Conservation (phyloP, 225 moss, liverwort and hornwort genomes). For the Anthoceros angustus region DNA sequence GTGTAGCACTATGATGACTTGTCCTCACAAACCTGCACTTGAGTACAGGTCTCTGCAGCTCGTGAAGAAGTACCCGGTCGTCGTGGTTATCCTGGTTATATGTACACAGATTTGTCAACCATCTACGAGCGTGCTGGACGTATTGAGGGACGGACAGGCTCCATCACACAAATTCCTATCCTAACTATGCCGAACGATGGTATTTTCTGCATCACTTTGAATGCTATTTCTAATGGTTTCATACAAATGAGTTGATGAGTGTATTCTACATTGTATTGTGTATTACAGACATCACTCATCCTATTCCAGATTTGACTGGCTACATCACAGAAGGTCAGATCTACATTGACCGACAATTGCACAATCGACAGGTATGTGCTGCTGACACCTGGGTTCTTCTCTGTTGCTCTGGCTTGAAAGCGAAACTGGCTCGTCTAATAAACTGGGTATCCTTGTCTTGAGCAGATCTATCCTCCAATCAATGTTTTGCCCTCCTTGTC, state of each 20-base stretch:
- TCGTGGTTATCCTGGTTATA: slow-evolving; percentile 95
- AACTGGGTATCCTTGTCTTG: not conserved
- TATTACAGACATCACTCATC: slow-evolving; percentile 78
- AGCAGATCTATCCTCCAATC: slow-evolving; percentile 88
- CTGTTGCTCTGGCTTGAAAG: not conserved
- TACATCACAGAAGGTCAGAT: slow-evolving; percentile 92
- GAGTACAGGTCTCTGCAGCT: slow-evolving; percentile 51
- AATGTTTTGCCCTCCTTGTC: slow-evolving; percentile 88
- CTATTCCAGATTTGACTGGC: slow-evolving; percentile 87
- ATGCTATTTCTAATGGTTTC: too few relatives aligned
- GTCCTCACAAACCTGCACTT: not conserved
- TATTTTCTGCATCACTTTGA: not conserved
- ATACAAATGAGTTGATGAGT: too few relatives aligned
- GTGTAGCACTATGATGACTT: not conserved
- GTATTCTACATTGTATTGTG: not conserved
- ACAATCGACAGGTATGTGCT: slow-evolving; percentile 61
- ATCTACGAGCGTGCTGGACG: slow-evolving; percentile 92
- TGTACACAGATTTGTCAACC: slow-evolving; percentile 93
- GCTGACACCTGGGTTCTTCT: not conserved
- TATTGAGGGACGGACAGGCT: slow-evolving; percentile 85
- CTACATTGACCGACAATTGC: slow-evolving; percentile 68
- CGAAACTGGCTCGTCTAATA: not conserved
- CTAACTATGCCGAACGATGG: slow-evolving; percentile 85
- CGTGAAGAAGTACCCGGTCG: slow-evolving; percentile 94
- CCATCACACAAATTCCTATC: slow-evolving; percentile 91